Percentiles rank a stretch among this genome's conserved stretches.
These are phyloP conservation scores for Arthrobotrys pseudoclavata DNA, from an alignment of 2,329 filamentous ascomycete species.

Conservation along the genomic window DNA sequence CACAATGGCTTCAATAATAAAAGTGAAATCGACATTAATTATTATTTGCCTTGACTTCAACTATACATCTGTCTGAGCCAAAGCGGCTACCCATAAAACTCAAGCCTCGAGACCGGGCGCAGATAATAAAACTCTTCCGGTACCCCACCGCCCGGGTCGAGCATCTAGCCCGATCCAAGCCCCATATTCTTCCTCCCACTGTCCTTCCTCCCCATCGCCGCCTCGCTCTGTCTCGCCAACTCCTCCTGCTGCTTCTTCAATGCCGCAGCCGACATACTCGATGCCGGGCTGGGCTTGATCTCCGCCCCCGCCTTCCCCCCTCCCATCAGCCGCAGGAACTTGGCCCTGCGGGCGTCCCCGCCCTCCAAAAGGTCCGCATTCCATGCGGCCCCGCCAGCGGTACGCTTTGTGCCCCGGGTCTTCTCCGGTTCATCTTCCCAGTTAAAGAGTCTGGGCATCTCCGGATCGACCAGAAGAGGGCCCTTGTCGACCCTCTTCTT, in stretches of 20 bases:
- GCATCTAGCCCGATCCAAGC: slow-evolving; percentile 48
- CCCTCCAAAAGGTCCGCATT: slow-evolving; percentile 46
- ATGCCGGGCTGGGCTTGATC: slow-evolving; percentile 18
- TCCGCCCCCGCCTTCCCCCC: slow-evolving; percentile 38
- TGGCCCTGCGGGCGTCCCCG: slow-evolving; percentile 44
- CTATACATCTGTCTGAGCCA: not conserved
- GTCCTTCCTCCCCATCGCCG: slow-evolving; percentile 48
- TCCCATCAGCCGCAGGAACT: slow-evolving; percentile 54
- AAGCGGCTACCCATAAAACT: not conserved
- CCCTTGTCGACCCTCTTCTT: slow-evolving; percentile 31
- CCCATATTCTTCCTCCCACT: slow-evolving; percentile 43
- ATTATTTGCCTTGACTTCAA: not conserved
- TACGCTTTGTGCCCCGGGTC: slow-evolving; percentile 17
- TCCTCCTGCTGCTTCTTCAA: slow-evolving; percentile 51
- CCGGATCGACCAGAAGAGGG: slow-evolving; percentile 36
- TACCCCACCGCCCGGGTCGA: not conserved
- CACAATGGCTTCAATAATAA: not conserved
- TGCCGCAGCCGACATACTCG: slow-evolving; percentile 38
- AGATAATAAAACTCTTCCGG: no score
- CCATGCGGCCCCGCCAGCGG: slow-evolving; percentile 33
- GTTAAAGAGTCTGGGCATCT: slow-evolving; percentile 49
- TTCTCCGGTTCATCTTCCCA: slow-evolving; percentile 46
- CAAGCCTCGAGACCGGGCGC: no score
- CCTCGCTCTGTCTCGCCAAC: slow-evolving; percentile 38
- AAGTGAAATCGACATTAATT: not conserved